Conservation (phyloP, 805 yeast species). For the Candida ficus region DNA sequence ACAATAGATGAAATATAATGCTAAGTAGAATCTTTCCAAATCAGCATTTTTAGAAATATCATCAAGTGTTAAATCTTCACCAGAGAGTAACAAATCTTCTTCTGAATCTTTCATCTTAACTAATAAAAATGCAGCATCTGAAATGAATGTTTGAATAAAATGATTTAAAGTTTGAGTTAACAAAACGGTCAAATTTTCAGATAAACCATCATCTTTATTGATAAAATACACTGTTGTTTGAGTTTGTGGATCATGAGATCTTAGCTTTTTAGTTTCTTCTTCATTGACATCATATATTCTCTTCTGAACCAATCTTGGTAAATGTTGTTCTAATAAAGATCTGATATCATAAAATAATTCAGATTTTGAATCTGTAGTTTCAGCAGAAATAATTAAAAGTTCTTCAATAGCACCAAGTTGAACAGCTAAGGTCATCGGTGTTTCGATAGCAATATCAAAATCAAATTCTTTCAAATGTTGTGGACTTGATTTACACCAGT, state of each 20-base stretch:
- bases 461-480: constrained; percentile 42
- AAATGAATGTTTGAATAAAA: constrained; percentile 51
- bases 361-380: constrained; percentile 41
- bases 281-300: constrained; percentile 48
- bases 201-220: constrained; percentile 17
- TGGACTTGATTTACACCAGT: constrained; percentile 57
- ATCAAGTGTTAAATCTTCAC: constrained; percentile 51
- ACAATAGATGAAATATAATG: constrained; percentile 64
- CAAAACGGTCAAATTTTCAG: constrained; percentile 21
- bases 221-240: constrained; percentile 19
- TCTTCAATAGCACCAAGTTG: constrained; percentile 70
- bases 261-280: constrained; percentile 33
- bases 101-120: constrained; percentile 68
- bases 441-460: constrained; percentile 50
- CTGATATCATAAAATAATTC: constrained; percentile 60
- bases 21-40: constrained; percentile 78
- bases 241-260: constrained; percentile 19
- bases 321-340: constrained; percentile 57
- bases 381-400: constrained; percentile 55
- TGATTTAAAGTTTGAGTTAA: constrained; percentile 40
- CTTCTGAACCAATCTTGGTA: constrained; percentile 51
- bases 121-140: constrained; percentile 59
- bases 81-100: constrained; percentile 63
- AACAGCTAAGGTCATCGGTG: constrained; percentile 53
- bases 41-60: constrained; percentile 72